phyloP scores from a whole-genome alignment of 768 basidiomycete genomes.

The Rhizopogon rudus region DNA sequence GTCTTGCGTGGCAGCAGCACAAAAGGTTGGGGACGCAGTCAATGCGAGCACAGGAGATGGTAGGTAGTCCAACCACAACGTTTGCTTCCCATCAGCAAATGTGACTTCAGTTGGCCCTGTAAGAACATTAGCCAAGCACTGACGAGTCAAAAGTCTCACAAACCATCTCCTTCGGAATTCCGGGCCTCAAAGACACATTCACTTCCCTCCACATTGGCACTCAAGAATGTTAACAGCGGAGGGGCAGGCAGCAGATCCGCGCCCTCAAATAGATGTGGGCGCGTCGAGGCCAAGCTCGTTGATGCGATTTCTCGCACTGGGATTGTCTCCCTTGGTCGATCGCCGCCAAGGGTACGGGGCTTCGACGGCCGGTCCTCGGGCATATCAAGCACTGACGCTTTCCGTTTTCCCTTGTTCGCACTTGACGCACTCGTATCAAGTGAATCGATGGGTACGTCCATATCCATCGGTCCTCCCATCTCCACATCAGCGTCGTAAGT shows the following conservation, averaged over 20 bases:
- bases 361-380: constrained; percentile 30
- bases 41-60: constrained; percentile 65
- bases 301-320: constrained; percentile 50
- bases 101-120: constrained; percentile 65
- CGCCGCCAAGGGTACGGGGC: constrained; percentile 66
- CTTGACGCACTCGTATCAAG: constrained; percentile 32
- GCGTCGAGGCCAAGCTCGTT: constrained; percentile 10
- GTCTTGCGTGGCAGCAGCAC: constrained; percentile 76
- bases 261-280: constrained; percentile 15
- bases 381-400: constrained; percentile 39
- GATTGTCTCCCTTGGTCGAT: constrained; percentile 45
- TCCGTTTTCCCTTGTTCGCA: constrained; percentile 45
- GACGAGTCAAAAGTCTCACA: constrained; percentile 13
- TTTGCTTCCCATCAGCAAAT: constrained; percentile 59
- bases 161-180: constrained; percentile 68
- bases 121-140: background rate
- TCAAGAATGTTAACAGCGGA: constrained; percentile 55
- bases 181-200: constrained; percentile 71
- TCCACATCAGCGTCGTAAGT: constrained; percentile 39
- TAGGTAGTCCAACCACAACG: constrained; percentile 88
- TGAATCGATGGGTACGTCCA: constrained; percentile 51
- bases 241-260: constrained; percentile 38
- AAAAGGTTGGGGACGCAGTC: constrained; percentile 60
- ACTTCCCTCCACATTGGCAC: constrained; percentile 55
- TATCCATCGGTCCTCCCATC: constrained; percentile 44